Evolutionary conservation across 2,329 filamentous ascomycete species (phyloP), one percentile per base, ranked within the genome.

Genomic region (Colletotrichum sp.): DNA sequence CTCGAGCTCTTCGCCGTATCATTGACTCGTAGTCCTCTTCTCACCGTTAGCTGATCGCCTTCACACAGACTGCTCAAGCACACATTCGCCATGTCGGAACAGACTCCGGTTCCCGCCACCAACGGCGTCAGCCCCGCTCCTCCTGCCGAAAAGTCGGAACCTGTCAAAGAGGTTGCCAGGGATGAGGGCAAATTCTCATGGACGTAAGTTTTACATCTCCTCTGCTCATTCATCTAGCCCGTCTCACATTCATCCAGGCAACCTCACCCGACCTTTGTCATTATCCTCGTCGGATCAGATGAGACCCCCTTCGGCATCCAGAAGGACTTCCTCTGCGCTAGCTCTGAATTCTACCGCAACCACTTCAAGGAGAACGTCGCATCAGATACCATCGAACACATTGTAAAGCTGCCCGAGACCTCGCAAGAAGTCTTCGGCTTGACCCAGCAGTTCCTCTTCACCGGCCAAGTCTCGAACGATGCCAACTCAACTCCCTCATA

Each of bases 231-330:
- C 5, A 29, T n/a, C 57, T 34, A 34, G 16, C 43, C 43, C 43
- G 63, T 70, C 75, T 78, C 34, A 81, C 55, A 31, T 33, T n/a
- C 43, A 6, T 16, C 5, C 73, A 90, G 89, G 2, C 82, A 90
- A 61, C 87, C 89, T 2, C 90, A 91, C 76, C 86, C 89, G 1
- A 84, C 86, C 11, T 90, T 91, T 75, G 87, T 89, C 57, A 87
- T 91, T 21, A 80, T 90, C 59, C 80, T 91, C 2, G 86, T 90
- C 33, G 90, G 90, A 1, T 81, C 84, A 4, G 84, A 89, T 0
- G 86, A 90, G 77, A 80, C 80, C 16, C 89, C 89, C 1, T 92
- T 91, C 76, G 89, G 87, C 13, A 86, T 92, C 15, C 90, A 91
- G 74, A 90, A 89, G 73, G 87, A 91, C 78, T 90, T 91, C 69